Conservation (phyloP, 768 basidiomycete genomes). For the Naganishia onofrii region DNA sequence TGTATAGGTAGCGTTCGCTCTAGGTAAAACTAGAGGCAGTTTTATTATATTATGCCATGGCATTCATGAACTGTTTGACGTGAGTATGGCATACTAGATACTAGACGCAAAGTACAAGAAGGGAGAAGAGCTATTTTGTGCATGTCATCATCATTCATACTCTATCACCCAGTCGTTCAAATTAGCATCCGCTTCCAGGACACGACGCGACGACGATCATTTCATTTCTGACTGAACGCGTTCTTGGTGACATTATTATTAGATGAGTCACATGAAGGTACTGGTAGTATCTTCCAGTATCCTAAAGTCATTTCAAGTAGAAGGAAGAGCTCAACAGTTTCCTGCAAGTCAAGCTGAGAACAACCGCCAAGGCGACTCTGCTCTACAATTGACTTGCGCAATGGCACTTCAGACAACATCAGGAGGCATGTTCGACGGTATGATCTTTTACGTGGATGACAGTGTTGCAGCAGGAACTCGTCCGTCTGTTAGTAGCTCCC, state of each 20-base stretch:
- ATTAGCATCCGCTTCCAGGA: not conserved
- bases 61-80: no score
- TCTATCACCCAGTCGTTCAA: not conserved
- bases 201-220: no score
- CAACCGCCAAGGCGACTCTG: not conserved
- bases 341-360: no score
- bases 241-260: no score
- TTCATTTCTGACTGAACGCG: no score
- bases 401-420: slow-evolving; percentile 11
- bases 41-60: no score
- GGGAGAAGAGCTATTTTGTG: no score
- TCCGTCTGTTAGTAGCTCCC: not conserved
- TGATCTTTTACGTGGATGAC: slow-evolving; percentile 21
- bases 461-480: slow-evolving; percentile 11
- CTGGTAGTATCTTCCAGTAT: not conserved
- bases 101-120: no score
- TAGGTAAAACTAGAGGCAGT: not conserved
- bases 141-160: no score
- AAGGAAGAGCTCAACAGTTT: no score
- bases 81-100: no score
- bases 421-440: slow-evolving; percentile 15
- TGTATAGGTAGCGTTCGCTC: not conserved
- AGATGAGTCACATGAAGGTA: not conserved
- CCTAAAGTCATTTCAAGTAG: not conserved
- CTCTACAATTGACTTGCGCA: not conserved